Evolutionary conservation across 2,329 filamentous ascomycete species (phyloP).

Genomic region (Trichoderma sp.): DNA sequence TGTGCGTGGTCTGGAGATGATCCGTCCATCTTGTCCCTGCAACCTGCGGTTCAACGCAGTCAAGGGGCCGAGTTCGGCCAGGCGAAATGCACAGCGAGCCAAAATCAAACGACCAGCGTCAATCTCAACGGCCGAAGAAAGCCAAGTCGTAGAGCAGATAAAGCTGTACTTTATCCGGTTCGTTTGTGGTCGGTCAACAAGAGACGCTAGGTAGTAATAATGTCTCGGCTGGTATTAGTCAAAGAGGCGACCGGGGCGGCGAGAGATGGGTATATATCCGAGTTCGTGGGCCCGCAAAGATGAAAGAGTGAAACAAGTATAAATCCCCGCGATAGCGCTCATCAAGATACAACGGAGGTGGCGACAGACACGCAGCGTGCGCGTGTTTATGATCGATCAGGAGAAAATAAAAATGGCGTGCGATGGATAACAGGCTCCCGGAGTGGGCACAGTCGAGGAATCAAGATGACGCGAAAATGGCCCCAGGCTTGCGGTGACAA

Average conservation of each 20-base stretch:
- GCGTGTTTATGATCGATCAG: neutral
- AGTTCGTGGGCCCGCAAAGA: neutral
- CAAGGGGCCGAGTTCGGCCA: slow-evolving; percentile 57
- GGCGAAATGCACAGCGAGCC: slow-evolving; percentile 56
- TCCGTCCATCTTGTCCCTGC: slow-evolving; percentile 40
- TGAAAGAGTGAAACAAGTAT: neutral
- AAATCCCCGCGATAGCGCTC: neutral
- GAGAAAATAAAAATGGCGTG: neutral
- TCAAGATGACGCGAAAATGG: neutral
- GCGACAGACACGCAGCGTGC: neutral
- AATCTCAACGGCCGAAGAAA: neutral
- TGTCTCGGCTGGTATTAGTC: neutral
- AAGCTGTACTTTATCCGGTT: neutral
- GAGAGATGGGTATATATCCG: neutral
- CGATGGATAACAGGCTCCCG: neutral
- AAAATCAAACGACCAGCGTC: slow-evolving; percentile 37
- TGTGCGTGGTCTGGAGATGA: slow-evolving; percentile 27
- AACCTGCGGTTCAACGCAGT: slow-evolving; percentile 52
- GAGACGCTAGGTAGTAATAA: neutral
- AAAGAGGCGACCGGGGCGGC: neutral
- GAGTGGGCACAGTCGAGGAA: neutral
- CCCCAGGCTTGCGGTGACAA: slow-evolving; percentile 2
- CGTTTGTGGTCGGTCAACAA: neutral
- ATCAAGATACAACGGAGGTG: neutral
- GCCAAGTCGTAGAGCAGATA: neutral